Evolutionary conservation across 352 stramenopile genomes (phyloP), one percentile per base, ranked within the genome.

Genomic region (Globisporangium abappressorium): DNA sequence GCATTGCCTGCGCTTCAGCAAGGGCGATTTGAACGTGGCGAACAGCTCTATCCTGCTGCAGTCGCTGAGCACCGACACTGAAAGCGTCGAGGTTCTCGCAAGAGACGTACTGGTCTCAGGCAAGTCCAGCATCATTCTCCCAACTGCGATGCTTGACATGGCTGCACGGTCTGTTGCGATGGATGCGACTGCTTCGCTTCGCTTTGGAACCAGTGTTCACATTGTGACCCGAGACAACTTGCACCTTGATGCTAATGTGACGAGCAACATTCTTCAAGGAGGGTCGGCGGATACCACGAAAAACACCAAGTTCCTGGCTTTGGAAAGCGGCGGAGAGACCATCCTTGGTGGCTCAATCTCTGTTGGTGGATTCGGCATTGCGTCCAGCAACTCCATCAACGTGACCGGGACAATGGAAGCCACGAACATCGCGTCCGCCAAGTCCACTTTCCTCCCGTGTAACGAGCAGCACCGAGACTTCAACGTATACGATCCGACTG

Each of bases 41-140:
- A 91, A 90, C 64, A 70, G 73, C 1, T 91, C 81, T 3, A 79
- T 77, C 51, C 57, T 90, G 22, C 68, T 90, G 56, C 76, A 90
- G 62, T 68, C 73, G 15, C 20, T 63, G 46, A 30, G 2, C n/a
- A 22, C 46, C 20, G 20, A 54, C 46, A 38, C 60, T 6, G 15
- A 22, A 24, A 57, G 33, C 5, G 28, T 74, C 18, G 59, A 51
- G 15, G 60, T 89, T 38, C 62, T 59, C 11, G 81, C 78, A 12
- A 70, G 71, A 11, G 73, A 86, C 53, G 74, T 90, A 60, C 41
- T 84, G 26, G 72, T 89, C 28, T 79, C 76, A 3, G 73, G 67
- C 33, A 55, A 70, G 8, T 82, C 83, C 1, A 70, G 76, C 5
- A 67, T 90, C 26, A 72, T 88, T 18, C 54, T 90, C 38, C 76